phyloP scores from a whole-genome alignment of 768 basidiomycete species.

The Coprinopsis strossmayeri region DNA sequence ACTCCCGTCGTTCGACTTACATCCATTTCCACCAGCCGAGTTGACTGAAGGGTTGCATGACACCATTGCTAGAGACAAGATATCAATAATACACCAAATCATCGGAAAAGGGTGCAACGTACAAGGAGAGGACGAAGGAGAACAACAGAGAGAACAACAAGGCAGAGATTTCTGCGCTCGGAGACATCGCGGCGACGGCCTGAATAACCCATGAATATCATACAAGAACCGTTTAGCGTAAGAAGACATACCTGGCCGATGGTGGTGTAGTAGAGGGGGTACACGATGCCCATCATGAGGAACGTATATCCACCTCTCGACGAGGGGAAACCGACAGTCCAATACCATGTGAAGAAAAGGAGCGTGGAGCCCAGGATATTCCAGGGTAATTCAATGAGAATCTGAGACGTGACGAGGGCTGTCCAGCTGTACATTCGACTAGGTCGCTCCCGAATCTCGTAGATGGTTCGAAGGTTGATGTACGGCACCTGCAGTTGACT shows the following conservation, averaged over 20 bases:
- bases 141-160: constrained; percentile 53
- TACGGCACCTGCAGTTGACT: constrained; percentile 62
- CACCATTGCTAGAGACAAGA: constrained; percentile 41
- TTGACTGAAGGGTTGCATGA: constrained; percentile 55
- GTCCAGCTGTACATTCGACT: constrained; percentile 64
- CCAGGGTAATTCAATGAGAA: constrained; percentile 52
- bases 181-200: constrained; percentile 53
- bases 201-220: constrained; percentile 23
- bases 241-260: constrained; percentile 37
- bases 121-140: constrained; percentile 58
- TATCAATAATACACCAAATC: not conserved
- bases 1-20: no score
- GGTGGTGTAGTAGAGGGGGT: constrained; percentile 54
- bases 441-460: constrained; percentile 63
- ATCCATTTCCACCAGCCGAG: constrained; percentile 59
- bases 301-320: constrained; percentile 55
- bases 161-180: constrained; percentile 52
- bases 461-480: constrained; percentile 51
- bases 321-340: constrained; percentile 55
- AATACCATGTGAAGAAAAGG: constrained; percentile 65
- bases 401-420: constrained; percentile 46
- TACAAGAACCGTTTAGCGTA: not conserved
- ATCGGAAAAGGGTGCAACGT: constrained; percentile 17
- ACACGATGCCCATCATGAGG: constrained; percentile 46
- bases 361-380: constrained; percentile 51